Evolutionary conservation across 768 basidiomycete species (phyloP).

Genomic region (Lactarius trivialis): DNA sequence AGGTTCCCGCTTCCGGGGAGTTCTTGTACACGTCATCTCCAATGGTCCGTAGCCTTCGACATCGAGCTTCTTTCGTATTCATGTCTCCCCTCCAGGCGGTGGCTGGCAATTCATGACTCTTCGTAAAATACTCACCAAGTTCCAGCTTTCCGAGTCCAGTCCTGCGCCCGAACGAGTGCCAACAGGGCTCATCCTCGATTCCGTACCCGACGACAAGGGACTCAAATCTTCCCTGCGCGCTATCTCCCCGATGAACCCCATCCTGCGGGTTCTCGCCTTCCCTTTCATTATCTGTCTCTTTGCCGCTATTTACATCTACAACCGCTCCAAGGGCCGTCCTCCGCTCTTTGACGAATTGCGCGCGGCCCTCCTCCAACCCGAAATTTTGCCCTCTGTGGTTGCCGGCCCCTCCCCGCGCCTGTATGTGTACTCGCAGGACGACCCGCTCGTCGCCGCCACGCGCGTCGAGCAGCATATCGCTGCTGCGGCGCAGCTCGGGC

Average conservation of each 20-base stretch:
- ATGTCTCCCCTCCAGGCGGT: conserved; percentile 11
- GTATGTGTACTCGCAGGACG: conserved; percentile 22
- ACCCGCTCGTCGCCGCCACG: conserved; percentile 14
- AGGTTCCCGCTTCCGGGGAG: conserved; percentile 12
- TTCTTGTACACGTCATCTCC: conserved; percentile 23
- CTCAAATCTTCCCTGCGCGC: conserved; percentile 19
- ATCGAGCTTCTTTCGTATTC: background rate
- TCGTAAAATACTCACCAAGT: conserved; percentile 18
- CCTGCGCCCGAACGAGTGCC: conserved; percentile 4
- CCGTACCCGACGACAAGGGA: conserved; percentile 21
- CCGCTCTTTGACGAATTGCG: conserved; percentile 19
- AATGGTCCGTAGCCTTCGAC: conserved; percentile 16
- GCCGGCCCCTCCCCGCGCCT: conserved; percentile 13
- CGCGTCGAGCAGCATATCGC: conserved; percentile 20
- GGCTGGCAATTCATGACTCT: conserved; percentile 24
- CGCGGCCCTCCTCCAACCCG: conserved; percentile 15
- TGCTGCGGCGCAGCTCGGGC: conserved; percentile 10
- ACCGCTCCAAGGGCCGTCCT: conserved; percentile 10
- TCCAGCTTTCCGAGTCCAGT: background rate
- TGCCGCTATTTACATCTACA: conserved; percentile 18
- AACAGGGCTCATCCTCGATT: conserved; percentile 22
- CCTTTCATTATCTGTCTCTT: conserved; percentile 21
- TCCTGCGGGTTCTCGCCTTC: conserved; percentile 12
- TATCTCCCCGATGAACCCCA: conserved; percentile 13
- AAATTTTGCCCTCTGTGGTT: conserved; percentile 14